Percentiles rank a stretch among this genome's conserved stretches.
phyloP scores from a whole-genome alignment of 805 yeast species.

The Debaryomyces prosopidis region DNA sequence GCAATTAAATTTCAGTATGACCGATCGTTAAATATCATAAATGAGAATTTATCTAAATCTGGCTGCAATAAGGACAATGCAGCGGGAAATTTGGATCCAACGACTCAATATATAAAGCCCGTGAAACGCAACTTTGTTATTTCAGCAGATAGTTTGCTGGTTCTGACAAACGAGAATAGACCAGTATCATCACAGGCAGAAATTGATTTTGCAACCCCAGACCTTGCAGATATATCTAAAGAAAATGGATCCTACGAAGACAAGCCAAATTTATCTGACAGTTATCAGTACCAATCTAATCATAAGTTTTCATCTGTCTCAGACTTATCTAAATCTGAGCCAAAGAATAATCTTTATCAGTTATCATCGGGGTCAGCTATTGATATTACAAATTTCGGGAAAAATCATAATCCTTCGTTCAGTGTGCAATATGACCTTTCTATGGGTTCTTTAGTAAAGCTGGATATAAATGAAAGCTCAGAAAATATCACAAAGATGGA shows the following conservation, averaged over 20 bases:
- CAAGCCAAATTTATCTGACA: slow-evolving; percentile 1
- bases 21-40: slow-evolving; percentile 12
- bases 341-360: slow-evolving; percentile 11
- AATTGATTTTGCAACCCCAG: slow-evolving; percentile 8
- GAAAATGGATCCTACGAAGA: slow-evolving; percentile 4
- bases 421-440: slow-evolving; percentile 13
- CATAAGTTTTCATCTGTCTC: slow-evolving; percentile 16
- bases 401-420: slow-evolving; percentile 38
- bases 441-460: neutral
- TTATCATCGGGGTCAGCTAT: slow-evolving; percentile 35
- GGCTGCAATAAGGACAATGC: slow-evolving; percentile 2
- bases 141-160: neutral
- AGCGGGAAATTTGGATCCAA: neutral
- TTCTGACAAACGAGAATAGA: slow-evolving; percentile 11
- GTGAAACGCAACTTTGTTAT: slow-evolving; percentile 8
- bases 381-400: slow-evolving; percentile 42
- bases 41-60: slow-evolving; percentile 10
- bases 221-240: neutral
- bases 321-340: slow-evolving; percentile 10
- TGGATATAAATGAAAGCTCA: neutral
- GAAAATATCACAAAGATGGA: neutral
- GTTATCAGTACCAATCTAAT: slow-evolving; percentile 1
- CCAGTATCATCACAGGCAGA: slow-evolving; percentile 24
- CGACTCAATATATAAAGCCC: slow-evolving; percentile 7
- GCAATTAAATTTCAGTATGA: slow-evolving; percentile 13